Conservation (phyloP, 2,329 filamentous ascomycete genomes). For the Neofusicoccum ribis region DNA sequence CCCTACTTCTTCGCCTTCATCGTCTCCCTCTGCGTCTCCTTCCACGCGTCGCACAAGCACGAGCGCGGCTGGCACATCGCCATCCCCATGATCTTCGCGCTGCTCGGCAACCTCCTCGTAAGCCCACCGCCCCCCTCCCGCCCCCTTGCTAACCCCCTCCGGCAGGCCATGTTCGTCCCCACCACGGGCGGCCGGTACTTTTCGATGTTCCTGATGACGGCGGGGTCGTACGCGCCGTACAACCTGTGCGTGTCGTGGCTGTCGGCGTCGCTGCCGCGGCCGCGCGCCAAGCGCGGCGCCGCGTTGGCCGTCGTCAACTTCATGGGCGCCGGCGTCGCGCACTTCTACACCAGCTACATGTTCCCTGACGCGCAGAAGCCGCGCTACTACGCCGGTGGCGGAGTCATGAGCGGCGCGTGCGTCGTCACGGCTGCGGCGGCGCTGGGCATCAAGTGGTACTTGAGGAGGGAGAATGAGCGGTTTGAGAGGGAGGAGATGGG, state of each 20-base stretch:
- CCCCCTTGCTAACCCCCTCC: too few relatives aligned
- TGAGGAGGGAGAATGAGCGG: slow-evolving; percentile 14
- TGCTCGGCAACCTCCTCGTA: slow-evolving; percentile 7
- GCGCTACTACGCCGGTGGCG: slow-evolving; percentile 21
- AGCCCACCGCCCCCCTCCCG: too few relatives aligned
- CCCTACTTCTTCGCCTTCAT: slow-evolving; percentile 27
- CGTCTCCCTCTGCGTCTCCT: slow-evolving; percentile 17
- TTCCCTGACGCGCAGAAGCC: slow-evolving; percentile 22
- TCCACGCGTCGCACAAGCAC: slow-evolving; percentile 11
- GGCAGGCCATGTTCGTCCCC: not conserved
- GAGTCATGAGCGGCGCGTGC: slow-evolving; percentile 4
- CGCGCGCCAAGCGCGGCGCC: slow-evolving; percentile 18
- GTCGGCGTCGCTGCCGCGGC: slow-evolving; percentile 1
- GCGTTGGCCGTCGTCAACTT: slow-evolving; percentile 21
- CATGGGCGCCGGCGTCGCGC: slow-evolving; percentile 9
- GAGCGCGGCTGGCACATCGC: slow-evolving; percentile 5
- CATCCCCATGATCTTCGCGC: not conserved
- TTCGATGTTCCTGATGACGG: slow-evolving; percentile 31
- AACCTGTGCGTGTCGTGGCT: slow-evolving; percentile 1
- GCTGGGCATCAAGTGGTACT: slow-evolving; percentile 21
- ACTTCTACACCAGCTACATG: slow-evolving; percentile 13
- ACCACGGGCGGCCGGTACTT: slow-evolving; percentile 29
- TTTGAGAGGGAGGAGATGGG: slow-evolving; percentile 22
- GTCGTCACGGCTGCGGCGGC: slow-evolving; percentile 8
- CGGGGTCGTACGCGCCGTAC: slow-evolving; percentile 11